Base-by-base conservation (phyloP, 2,329 filamentous ascomycete genomes). In the Pestalotiopsis sp. region DNA sequence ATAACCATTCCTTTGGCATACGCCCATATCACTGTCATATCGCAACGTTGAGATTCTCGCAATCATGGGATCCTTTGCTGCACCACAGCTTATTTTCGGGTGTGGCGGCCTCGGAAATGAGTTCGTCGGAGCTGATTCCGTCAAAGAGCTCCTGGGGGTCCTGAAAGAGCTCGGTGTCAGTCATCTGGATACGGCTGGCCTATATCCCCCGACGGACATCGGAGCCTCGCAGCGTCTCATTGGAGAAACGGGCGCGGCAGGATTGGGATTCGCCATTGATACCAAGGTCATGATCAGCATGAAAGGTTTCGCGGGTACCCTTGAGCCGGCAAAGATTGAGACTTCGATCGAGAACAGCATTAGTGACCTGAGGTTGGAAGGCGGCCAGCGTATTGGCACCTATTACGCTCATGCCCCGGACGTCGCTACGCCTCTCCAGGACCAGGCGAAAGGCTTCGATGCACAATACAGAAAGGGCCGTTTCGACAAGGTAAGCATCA, bases 121-220 rank as follows among this genome's bases (percentile, higher is more conserved):
- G 17, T 64, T 68, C 20, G 2, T 27, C 7, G 41, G 13, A 5
- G 61, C 61, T 2, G 49, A 59, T 17, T 49, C 45, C 6, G 66
- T 65, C 4, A 17, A 17, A 25, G 66, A 69, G 49, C 66, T 69
- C 36, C 20, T 69, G 13, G 20, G 56, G 5, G 61, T 61, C 11
- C 61, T 69, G 14, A 65, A 68, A 65, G 61, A 69, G 6, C 4
- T 58, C 6, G 68, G 67, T 14, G 56, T 72, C 4, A 45, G 36
- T 4, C 59, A 68, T 23, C 66, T 75, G 31, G 76, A 78, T 39
- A 75, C 69, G 17, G 70, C 69, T 31, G 69, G 61, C 14, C 66
- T 67, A 9, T 72, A 72, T 56, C 69, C 69, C 2, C 69, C 69
- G 4, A 57, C 59, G 1, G 68, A 70, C 31, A 62, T 65, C 14